Conservation (phyloP, 192 early-diverging fungal species). For the Umbelopsis isabellina region DNA sequence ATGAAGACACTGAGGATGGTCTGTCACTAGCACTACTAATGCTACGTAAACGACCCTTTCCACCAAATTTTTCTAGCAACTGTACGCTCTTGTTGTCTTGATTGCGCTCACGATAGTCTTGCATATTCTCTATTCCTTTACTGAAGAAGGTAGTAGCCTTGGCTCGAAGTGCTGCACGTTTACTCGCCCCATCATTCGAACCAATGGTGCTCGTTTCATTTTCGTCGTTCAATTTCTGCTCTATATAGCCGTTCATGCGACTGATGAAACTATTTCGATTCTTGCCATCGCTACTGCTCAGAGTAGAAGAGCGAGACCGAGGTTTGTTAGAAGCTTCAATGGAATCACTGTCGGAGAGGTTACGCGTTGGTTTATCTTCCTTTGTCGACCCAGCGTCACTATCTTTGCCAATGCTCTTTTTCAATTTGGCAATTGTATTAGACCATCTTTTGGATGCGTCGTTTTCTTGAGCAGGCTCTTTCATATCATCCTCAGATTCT, state of each 20-base stretch:
- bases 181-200: neutral
- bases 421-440: neutral
- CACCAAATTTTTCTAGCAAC: neutral
- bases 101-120: slow-evolving; percentile 10
- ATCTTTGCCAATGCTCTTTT: slow-evolving; percentile 2
- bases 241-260: slow-evolving; percentile 13
- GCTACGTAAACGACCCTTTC: neutral
- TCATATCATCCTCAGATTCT: neutral
- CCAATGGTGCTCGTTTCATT: neutral
- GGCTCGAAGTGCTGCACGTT: slow-evolving; percentile 2
- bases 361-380: neutral
- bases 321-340: neutral
- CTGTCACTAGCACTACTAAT: neutral
- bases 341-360: neutral
- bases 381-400: neutral
- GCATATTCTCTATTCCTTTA: slow-evolving; percentile 4
- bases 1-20: neutral
- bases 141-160: neutral
- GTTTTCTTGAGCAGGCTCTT: neutral
- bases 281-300: neutral
- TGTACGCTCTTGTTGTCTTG: slow-evolving; percentile 3
- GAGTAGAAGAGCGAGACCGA: slow-evolving; percentile 10
- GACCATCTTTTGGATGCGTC: slow-evolving; percentile 10
- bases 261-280: slow-evolving; percentile 6
- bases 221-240: slow-evolving; percentile 6